Base-by-base conservation (phyloP, 2,329 filamentous ascomycete genomes). In the Fusarium sp. region DNA sequence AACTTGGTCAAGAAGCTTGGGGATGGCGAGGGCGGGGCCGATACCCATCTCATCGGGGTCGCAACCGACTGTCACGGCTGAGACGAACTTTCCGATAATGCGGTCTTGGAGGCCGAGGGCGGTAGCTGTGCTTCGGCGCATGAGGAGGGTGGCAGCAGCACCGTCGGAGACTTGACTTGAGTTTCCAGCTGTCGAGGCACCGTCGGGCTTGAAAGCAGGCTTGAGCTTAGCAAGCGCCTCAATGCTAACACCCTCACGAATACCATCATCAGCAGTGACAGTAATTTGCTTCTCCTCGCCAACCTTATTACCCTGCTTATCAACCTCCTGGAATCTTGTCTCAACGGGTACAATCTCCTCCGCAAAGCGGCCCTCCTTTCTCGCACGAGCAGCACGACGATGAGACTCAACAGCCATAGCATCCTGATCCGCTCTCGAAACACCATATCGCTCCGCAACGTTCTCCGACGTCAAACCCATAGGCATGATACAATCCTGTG, bases 391-490 rank as follows among this genome's bases (percentile, higher is more conserved):
- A 0, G 96, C 96, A 67, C 93, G 90, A 57, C 84, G 84, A 81
- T 98, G 95, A 26, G 90, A 93, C 75, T 89, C 85, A 7, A 91
- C 92, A 1, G 95, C 94, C 75, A 98, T 94, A 4, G 87, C 91
- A 79, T 98, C 95, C 84, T 98, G 95, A 71, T 97, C 94, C 5
- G 85, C 87, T 30, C 95, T 85, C 9, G 84, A 88, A 30, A 98
- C 89, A 15, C 89, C 89, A 79, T 97, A 97, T 52, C 95, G 85
- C 76, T 87, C 84, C 0, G 95, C 94, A 1, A 98, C 94, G 77
- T 97, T 98, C 86, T 98, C 95, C 10, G 91, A 92, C 18, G 95
- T 98, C 66, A 96, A 83, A 0, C 95, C 95, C 95, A 98, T 98
- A 76, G 92, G 90, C 95, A 98, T 97, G 80, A 98, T 90, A 81